phyloP scores from a whole-genome alignment of 73 alveolate genomes.

The Paramecium pentaurelia region DNA sequence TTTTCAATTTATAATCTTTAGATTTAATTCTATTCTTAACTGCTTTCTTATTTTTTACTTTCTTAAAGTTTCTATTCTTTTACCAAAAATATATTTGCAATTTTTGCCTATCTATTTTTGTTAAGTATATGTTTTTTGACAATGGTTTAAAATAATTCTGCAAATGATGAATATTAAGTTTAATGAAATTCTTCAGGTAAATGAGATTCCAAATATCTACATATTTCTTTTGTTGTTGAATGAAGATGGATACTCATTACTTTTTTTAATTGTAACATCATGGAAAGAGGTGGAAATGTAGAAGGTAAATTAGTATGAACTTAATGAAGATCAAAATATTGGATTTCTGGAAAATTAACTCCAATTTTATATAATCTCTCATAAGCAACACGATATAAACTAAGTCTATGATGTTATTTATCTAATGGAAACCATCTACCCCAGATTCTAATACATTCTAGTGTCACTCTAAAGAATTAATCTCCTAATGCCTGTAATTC shows the following conservation, averaged over 20 bases:
- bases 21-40: neutral
- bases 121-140: neutral
- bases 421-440: slow-evolving; percentile 45
- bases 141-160: neutral
- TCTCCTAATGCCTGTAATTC: slow-evolving; percentile 14
- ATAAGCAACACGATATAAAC: slow-evolving; percentile 1
- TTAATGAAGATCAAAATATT: neutral
- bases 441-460: slow-evolving; percentile 35
- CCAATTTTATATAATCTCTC: neutral
- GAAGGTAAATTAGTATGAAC: neutral
- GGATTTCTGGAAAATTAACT: neutral
- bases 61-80: neutral
- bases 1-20: neutral
- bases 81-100: neutral
- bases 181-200: neutral
- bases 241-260: neutral
- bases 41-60: neutral
- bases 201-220: neutral
- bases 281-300: neutral
- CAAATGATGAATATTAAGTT: slow-evolving; percentile 19
- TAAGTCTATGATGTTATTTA: neutral
- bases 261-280: neutral
- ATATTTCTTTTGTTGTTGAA: neutral
- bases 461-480: neutral
- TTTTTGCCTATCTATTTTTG: neutral